Conservation (phyloP, 257 asterid genomes). For the Verbascum thapsus region DNA sequence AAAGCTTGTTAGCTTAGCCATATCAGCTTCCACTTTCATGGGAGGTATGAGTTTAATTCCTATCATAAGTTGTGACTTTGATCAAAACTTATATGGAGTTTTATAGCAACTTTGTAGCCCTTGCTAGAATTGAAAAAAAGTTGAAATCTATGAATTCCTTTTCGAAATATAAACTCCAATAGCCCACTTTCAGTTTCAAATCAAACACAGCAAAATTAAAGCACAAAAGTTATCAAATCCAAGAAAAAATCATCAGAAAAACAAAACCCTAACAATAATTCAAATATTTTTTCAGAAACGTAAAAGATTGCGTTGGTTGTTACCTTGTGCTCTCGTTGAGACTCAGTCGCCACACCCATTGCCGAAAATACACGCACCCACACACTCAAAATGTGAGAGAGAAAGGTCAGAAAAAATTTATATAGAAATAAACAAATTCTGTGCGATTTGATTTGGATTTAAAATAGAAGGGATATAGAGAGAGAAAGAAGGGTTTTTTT, state of each 20-base stretch:
- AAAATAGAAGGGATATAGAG: neutral
- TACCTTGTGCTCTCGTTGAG: slow-evolving; percentile 57
- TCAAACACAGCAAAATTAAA: neutral
- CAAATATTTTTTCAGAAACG: neutral
- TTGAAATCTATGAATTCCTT: too few species aligned
- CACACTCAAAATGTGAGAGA: slow-evolving; percentile 25
- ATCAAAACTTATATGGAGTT: too few species aligned
- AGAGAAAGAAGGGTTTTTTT: too few species aligned
- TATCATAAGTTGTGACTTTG: too few species aligned
- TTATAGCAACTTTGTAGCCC: too few species aligned
- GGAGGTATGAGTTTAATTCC: too few species aligned
- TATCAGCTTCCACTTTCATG: too few species aligned
- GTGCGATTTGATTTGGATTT: slow-evolving; percentile 18
- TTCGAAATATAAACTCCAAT: neutral
- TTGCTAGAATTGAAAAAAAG: too few species aligned
- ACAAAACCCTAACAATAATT: neutral
- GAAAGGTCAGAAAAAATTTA: slow-evolving; percentile 15
- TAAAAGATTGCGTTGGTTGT: neutral
- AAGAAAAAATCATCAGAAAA: neutral
- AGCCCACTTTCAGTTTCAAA: neutral
- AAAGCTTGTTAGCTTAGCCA: too few species aligned
- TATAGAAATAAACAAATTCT: neutral
- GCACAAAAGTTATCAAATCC: too few species aligned
- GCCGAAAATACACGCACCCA: slow-evolving; percentile 13
- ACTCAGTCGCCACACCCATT: slow-evolving; percentile 62